Percentiles rank a stretch among this genome's conserved stretches.
Evolutionary conservation across 306 rosid species (phyloP).

Genomic region (Glycine tomentella): DNA sequence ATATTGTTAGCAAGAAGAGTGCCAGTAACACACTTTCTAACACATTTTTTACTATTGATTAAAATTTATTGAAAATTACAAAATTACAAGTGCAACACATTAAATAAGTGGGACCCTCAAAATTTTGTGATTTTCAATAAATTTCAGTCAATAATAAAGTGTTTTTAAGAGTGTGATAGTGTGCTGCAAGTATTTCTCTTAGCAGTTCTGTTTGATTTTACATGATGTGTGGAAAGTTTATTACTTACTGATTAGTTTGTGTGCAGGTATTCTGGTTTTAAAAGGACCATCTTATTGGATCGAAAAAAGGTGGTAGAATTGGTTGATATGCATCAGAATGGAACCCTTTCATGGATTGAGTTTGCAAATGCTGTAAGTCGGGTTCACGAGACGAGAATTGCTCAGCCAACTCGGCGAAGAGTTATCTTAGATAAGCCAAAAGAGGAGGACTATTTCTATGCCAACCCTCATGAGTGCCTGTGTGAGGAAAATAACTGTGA

Average conservation of each 20-base stretch:
- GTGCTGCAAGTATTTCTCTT: background rate
- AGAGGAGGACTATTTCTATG: conserved; percentile 93
- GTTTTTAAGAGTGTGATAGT: background rate
- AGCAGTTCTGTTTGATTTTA: background rate
- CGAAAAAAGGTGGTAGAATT: conserved; percentile 70
- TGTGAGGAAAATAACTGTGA: conserved; percentile 70
- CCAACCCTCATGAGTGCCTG: conserved; percentile 88
- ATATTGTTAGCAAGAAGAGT: too few relatives aligned
- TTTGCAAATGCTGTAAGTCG: conserved; percentile 59
- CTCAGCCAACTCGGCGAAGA: conserved; percentile 66
- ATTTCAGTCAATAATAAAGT: background rate
- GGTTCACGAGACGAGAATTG: conserved; percentile 68
- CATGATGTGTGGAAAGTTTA: background rate
- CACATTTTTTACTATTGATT: too few relatives aligned
- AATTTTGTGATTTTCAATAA: background rate
- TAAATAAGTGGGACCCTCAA: background rate
- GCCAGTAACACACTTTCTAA: too few relatives aligned
- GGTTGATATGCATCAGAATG: conserved; percentile 79
- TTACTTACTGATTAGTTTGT: conserved; percentile 31
- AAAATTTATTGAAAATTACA: background rate
- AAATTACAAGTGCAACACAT: background rate
- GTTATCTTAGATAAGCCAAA: conserved; percentile 74
- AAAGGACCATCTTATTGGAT: conserved; percentile 71
- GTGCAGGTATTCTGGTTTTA: conserved; percentile 83
- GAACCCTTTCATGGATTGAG: conserved; percentile 70